phyloP scores from a whole-genome alignment of 257 asterid species.

The Fraxinus americana region DNA sequence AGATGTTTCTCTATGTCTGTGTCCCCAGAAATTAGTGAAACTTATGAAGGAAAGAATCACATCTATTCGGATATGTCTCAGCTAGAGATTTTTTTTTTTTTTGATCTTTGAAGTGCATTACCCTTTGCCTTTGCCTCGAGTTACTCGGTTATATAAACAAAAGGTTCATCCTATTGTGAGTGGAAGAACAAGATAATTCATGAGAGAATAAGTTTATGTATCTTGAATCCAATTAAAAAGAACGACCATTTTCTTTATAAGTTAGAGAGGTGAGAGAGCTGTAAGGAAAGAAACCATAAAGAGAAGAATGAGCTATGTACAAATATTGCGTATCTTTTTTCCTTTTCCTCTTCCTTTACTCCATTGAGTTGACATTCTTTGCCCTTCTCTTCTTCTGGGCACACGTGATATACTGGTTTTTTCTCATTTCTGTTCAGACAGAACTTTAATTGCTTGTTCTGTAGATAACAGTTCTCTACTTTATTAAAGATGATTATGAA shows the following conservation, averaged over 20 bases:
- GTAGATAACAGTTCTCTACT: not conserved
- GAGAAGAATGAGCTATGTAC: not conserved
- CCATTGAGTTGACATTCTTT: not conserved
- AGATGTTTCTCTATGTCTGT: not conserved
- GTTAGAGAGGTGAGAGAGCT: not conserved
- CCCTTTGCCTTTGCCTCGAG: not conserved
- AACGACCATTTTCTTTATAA: not conserved
- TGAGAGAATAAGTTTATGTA: not conserved
- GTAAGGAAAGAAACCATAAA: not conserved
- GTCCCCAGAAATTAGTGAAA: not conserved
- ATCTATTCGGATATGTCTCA: not conserved
- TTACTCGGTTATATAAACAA: not conserved
- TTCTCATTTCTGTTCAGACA: not conserved
- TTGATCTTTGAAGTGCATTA: not conserved
- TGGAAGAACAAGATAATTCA: not conserved
- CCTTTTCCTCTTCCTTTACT: not conserved
- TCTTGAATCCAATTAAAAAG: not conserved
- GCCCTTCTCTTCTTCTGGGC: not conserved
- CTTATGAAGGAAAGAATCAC: not conserved
- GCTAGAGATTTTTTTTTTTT: not conserved
- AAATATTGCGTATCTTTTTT: not conserved
- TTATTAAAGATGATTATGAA: not conserved
- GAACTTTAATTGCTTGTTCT: not conserved
- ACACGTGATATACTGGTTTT: not conserved
- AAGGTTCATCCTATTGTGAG: not conserved